These are phyloP conservation scores for Trichoderma breve DNA, from an alignment of 2,329 filamentous ascomycete genomes.

Conservation along the genomic window DNA sequence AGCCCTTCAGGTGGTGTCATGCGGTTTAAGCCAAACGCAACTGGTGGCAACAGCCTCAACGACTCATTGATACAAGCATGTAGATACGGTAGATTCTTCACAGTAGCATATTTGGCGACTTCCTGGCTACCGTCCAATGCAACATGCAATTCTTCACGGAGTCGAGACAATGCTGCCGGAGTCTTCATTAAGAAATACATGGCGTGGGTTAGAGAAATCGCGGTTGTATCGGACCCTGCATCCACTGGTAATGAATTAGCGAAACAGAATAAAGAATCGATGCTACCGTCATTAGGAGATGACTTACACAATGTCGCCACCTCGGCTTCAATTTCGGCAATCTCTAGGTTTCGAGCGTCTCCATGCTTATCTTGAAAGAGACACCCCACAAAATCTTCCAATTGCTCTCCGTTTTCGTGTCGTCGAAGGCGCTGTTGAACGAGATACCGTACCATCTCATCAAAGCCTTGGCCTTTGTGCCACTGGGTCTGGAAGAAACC, in stretches of 20 bases:
- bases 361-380: neutral
- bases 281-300: neutral
- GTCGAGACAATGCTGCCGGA: neutral
- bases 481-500: neutral
- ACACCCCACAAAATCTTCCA: neutral
- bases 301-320: neutral
- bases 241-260: neutral
- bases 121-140: neutral
- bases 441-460: neutral
- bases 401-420: neutral
- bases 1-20: neutral
- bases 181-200: neutral
- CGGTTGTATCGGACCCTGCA: neutral
- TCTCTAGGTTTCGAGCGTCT: neutral
- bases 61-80: neutral
- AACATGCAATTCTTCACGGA: neutral
- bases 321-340: neutral
- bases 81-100: neutral
- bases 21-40: neutral
- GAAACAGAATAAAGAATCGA: neutral
- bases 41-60: neutral
- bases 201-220: neutral
- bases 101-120: neutral
- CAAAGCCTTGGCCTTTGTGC: neutral
- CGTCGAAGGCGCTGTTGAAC: neutral